Conservation (phyloP, 805 yeast species). For the Yamadazyma endophytica region DNA sequence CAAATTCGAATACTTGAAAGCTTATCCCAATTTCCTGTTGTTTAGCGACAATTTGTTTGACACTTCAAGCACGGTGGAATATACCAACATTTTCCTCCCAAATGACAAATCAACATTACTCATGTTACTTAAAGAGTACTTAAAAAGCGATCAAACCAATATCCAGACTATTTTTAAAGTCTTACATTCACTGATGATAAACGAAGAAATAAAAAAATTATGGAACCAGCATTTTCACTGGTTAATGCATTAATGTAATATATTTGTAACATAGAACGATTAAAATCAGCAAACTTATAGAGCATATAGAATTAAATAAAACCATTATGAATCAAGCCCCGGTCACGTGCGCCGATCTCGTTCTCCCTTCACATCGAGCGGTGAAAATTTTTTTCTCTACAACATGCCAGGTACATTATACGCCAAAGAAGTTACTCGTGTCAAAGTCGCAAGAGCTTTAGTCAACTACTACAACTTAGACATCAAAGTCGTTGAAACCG, state of each 20-base stretch:
- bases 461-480: slow-evolving; percentile 60
- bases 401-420: slow-evolving; percentile 69
- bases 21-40: slow-evolving; percentile 5
- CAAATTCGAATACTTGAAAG: slow-evolving; percentile 16
- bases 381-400: slow-evolving; percentile 4
- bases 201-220: slow-evolving; percentile 12
- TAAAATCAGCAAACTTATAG: neutral
- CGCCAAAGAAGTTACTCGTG: slow-evolving; percentile 32
- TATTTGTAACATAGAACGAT: neutral
- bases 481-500: slow-evolving; percentile 44
- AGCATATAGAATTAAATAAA: neutral
- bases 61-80: too few species aligned
- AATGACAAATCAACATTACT: slow-evolving; percentile 10
- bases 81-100: slow-evolving; percentile 6
- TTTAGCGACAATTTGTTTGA: slow-evolving; percentile 1
- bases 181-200: slow-evolving; percentile 16
- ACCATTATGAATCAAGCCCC: neutral
- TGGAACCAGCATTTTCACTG: slow-evolving; percentile 18
- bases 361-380: slow-evolving; percentile 1
- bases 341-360: neutral
- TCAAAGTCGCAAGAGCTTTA: slow-evolving; percentile 40
- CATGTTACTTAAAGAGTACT: slow-evolving; percentile 18
- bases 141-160: slow-evolving; percentile 1
- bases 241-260: slow-evolving; percentile 4
- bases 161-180: slow-evolving; percentile 12